Conservation (phyloP, 768 basidiomycete species). For the Trametes cingulata region DNA sequence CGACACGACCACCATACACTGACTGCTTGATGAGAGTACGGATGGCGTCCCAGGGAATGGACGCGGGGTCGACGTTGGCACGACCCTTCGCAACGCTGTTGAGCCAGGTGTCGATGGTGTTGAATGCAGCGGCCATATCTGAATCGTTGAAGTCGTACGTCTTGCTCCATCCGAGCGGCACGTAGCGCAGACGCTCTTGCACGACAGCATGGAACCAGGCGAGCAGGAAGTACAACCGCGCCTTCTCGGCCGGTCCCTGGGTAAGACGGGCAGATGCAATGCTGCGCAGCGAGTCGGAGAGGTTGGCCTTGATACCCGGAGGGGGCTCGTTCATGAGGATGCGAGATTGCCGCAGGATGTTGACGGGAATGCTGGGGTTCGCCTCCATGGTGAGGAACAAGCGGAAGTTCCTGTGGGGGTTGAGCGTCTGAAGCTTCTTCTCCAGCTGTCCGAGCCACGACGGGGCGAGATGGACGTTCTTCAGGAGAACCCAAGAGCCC, state of each 20-base stretch:
- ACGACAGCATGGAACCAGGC: constrained; percentile 99
- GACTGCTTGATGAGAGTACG: constrained; percentile 92
- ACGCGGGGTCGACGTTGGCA: constrained; percentile 87
- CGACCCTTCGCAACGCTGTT: constrained; percentile 77
- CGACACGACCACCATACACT: constrained; percentile 91
- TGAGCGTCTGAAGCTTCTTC: constrained; percentile 92
- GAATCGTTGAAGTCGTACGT: constrained; percentile 99
- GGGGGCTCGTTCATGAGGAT: constrained; percentile 99
- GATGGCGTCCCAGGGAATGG: constrained; percentile 96
- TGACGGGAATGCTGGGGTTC: constrained; percentile 91
- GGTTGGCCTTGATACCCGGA: constrained; percentile 94
- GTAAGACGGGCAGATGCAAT: constrained; percentile 71
- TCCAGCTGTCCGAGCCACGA: constrained; percentile 95
- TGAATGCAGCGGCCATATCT: constrained; percentile 90
- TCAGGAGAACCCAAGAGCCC: constrained; percentile 94
- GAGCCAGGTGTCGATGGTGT: constrained; percentile 92
- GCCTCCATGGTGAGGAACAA: constrained; percentile 99
- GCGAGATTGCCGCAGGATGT: constrained; percentile 93
- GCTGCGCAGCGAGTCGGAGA: constrained; percentile 82
- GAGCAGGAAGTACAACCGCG: constrained; percentile 90
- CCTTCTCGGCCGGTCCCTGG: constrained; percentile 90
- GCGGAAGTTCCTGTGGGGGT: constrained; percentile 88
- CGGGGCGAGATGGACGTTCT: constrained; percentile 96
- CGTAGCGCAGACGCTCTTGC: constrained; percentile 95
- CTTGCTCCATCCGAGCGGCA: constrained; percentile 96